Conservation (phyloP, 176 grass and related monocot genomes). For the Rhynchospora tenuis region DNA sequence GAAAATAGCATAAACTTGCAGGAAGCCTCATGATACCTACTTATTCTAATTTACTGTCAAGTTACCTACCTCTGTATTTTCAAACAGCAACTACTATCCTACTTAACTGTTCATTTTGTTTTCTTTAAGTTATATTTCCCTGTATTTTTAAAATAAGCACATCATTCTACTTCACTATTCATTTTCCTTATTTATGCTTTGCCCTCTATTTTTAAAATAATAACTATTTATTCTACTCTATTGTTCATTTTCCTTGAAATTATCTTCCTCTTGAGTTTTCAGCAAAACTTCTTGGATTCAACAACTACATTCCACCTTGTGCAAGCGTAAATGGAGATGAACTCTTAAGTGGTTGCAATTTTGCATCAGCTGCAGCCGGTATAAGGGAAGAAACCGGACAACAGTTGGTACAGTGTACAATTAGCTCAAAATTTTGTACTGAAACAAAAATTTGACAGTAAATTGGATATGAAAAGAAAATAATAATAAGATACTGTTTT, state of each 20-base stretch:
- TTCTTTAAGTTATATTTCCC: no score
- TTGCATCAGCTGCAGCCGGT: constrained; percentile 83
- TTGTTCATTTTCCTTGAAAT: neutral
- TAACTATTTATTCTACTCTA: neutral
- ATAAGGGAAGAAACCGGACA: constrained; percentile 81
- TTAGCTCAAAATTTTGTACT: neutral
- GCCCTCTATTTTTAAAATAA: neutral
- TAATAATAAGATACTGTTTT: neutral
- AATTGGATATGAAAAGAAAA: neutral
- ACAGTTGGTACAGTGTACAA: constrained; percentile 45
- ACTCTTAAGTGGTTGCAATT: constrained; percentile 76
- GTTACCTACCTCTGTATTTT: neutral
- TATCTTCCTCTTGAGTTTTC: neutral
- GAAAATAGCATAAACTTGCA: neutral
- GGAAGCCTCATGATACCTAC: neutral
- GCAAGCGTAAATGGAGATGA: constrained; percentile 36
- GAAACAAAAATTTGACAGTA: neutral
- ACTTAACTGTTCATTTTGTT: no score
- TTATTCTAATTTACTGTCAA: neutral
- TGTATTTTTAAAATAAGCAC: no score
- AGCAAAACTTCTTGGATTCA: constrained; percentile 76
- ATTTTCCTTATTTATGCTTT: no score
- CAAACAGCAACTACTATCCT: neutral
- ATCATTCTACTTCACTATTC: no score
- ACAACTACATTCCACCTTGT: constrained; percentile 66